phyloP scores from a whole-genome alignment of 257 asterid species.

The Solanum piurae region DNA sequence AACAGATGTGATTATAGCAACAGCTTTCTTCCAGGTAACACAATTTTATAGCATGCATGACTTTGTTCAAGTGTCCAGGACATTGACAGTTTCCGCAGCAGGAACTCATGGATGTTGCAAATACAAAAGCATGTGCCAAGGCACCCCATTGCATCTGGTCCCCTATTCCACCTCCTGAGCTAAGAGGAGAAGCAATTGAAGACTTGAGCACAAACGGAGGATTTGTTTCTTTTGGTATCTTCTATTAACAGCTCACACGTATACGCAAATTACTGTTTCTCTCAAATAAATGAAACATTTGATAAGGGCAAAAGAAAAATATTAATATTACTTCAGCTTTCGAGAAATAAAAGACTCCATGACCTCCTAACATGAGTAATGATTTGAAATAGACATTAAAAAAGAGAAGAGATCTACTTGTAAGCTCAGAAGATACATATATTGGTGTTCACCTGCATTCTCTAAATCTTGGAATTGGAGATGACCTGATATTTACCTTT shows the following conservation, averaged over 20 bases:
- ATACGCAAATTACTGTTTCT: not conserved
- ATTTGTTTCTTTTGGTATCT: conserved; percentile 73
- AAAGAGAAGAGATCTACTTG: not conserved
- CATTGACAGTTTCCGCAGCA: conserved; percentile 1
- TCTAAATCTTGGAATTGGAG: not conserved
- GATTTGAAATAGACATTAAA: not conserved
- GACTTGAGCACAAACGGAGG: conserved; percentile 87
- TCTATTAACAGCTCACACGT: not conserved
- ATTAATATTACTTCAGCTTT: not conserved
- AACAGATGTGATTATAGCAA: conserved; percentile 63
- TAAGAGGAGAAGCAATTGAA: conserved; percentile 78
- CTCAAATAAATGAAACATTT: not conserved
- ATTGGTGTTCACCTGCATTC: not conserved
- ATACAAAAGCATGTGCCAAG: conserved; percentile 35
- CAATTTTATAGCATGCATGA: not conserved
- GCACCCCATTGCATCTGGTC: conserved; percentile 91
- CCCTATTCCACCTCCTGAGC: conserved; percentile 72
- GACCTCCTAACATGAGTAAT: not conserved
- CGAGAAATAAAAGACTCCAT: not conserved
- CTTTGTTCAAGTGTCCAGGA: not conserved
- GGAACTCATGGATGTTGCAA: conserved; percentile 81
- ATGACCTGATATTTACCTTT: not conserved
- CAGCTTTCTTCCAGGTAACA: conserved; percentile 74
- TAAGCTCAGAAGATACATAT: not conserved
- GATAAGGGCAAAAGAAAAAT: not conserved